A percentile compares a stretch with the other conserved stretches of the same genome.
phyloP scores from a whole-genome alignment of 345 rosid genomes.

The Pelargonium nanum region DNA sequence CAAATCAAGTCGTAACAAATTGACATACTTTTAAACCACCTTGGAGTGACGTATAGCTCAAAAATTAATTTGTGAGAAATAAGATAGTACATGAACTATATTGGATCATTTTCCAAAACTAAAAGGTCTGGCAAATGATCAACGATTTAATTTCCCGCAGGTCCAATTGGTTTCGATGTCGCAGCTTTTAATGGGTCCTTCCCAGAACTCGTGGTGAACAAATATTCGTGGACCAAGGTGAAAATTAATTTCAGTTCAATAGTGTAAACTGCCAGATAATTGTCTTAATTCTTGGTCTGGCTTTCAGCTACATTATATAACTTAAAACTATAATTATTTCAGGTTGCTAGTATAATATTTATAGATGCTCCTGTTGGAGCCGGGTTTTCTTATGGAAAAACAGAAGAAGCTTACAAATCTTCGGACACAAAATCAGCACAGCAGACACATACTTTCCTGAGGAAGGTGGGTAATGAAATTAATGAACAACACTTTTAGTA shows the following conservation, averaged over 20 bases:
- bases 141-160: slow-evolving; percentile 11
- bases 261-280: not conserved
- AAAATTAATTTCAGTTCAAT: not conserved
- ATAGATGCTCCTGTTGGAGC: slow-evolving; percentile 31
- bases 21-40: too few species aligned
- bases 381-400: slow-evolving; percentile 26
- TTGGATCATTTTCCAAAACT: not conserved
- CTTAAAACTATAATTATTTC: not conserved
- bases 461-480: slow-evolving; percentile 17
- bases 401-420: slow-evolving; percentile 6
- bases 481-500: not conserved
- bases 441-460: slow-evolving; percentile 18
- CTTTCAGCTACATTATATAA: not conserved
- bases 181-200: slow-evolving; percentile 16
- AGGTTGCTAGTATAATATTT: slow-evolving; percentile 33
- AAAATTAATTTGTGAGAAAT: too few species aligned
- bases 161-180: slow-evolving; percentile 20
- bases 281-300: not conserved
- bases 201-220: slow-evolving; percentile 17
- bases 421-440: slow-evolving; percentile 14
- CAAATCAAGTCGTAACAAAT: too few species aligned
- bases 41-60: too few species aligned
- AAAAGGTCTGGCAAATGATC: not conserved
- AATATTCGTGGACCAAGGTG: slow-evolving; percentile 31
- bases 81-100: not conserved